These are phyloP conservation scores for Diaporthe capsici DNA, from an alignment of 2,329 filamentous ascomycete genomes.

Conservation along the genomic window DNA sequence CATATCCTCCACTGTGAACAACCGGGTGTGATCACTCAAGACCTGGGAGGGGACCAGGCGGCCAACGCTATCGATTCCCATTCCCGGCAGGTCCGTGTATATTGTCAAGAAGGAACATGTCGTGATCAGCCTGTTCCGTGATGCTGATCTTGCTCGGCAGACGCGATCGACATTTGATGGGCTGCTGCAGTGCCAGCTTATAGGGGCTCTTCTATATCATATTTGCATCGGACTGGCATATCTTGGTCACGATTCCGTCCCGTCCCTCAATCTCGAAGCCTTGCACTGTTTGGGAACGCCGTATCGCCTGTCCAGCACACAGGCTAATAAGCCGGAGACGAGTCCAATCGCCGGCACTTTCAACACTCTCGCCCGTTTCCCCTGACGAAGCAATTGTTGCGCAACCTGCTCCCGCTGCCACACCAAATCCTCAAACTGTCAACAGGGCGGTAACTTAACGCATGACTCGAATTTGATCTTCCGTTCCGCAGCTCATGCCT, in stretches of 20 bases:
- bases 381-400: background rate
- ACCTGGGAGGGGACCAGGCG: background rate
- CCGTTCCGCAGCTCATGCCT: conserved; percentile 19
- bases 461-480: conserved; percentile 32
- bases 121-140: background rate
- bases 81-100: background rate
- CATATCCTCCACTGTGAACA: background rate
- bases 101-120: background rate
- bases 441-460: background rate
- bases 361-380: background rate
- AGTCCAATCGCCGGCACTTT: background rate
- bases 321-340: background rate
- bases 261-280: background rate
- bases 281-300: background rate
- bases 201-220: conserved; percentile 17
- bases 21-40: background rate
- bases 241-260: background rate
- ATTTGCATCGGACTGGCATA: conserved; percentile 10
- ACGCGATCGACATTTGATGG: conserved; percentile 19
- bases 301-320: background rate
- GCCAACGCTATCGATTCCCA: background rate
- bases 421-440: background rate
- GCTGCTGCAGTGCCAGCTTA: background rate
- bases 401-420: background rate
- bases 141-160: conserved; percentile 37